Percentiles rank a stretch among this genome's conserved stretches.
Conservation (phyloP, 2,329 filamentous ascomycete species). For the Gliomastix tumulicola region DNA sequence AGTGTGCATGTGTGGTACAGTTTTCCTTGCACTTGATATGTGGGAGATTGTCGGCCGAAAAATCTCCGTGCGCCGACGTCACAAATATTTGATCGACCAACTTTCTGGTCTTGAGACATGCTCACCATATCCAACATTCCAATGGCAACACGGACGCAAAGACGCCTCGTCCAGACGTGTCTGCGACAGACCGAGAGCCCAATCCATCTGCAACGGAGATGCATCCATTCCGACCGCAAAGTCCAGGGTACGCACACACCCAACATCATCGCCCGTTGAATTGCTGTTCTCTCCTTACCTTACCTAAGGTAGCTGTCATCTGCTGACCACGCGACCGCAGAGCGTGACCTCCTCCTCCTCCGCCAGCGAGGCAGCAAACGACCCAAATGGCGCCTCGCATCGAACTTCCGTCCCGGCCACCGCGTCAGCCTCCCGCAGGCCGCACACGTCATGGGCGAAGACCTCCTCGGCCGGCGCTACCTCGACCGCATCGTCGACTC, state of each 20-base stretch:
- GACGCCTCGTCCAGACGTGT: too few relatives aligned
- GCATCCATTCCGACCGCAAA: background rate
- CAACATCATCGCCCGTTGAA: background rate
- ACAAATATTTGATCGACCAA: too few relatives aligned
- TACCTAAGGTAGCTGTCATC: too few relatives aligned
- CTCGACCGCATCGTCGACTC: conserved; percentile 52
- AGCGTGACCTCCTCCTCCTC: conserved; percentile 31
- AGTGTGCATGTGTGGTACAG: too few relatives aligned
- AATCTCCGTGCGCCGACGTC: too few relatives aligned
- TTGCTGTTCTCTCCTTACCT: too few relatives aligned
- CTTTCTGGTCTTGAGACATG: too few relatives aligned
- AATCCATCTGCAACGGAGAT: background rate
- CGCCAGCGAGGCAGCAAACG: conserved; percentile 26
- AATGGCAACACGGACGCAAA: too few relatives aligned
- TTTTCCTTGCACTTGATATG: too few relatives aligned
- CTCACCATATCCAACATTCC: too few relatives aligned
- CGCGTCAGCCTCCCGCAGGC: too few relatives aligned
- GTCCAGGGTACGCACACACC: background rate
- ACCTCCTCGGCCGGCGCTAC: conserved; percentile 56
- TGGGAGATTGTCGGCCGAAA: too few relatives aligned
- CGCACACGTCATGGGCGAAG: conserved; percentile 19
- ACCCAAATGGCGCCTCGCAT: conserved; percentile 29
- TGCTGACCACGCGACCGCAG: conserved; percentile 11
- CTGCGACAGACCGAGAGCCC: background rate
- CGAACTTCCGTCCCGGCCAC: conserved; percentile 20